Percentiles rank a stretch among this genome's conserved stretches.
Conservation (phyloP, 805 yeast genomes). For the Candida krabiensis region DNA sequence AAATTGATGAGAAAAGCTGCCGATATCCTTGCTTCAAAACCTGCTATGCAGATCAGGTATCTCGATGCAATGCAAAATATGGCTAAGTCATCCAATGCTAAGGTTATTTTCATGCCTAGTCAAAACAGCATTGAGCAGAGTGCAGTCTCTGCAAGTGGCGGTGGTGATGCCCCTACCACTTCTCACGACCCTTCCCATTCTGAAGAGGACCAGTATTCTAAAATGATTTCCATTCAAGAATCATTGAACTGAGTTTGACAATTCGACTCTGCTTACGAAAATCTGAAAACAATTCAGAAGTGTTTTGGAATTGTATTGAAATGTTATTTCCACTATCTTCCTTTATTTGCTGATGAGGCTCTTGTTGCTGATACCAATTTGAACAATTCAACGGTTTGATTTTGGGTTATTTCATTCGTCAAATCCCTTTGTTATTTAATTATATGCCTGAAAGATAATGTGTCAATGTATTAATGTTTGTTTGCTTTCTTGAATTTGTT, state of each 20-base stretch:
- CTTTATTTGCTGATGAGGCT: no score
- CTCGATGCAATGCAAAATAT: constrained; percentile 76
- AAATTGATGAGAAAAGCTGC: constrained; percentile 78
- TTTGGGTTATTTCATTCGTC: no score
- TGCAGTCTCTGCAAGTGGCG: constrained; percentile 14
- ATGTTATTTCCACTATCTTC: no score
- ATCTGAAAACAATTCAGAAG: no score
- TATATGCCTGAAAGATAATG: no score
- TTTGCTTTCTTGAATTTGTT: no score
- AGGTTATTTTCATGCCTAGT: constrained; percentile 73
- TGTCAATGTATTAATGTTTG: no score
- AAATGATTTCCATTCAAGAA: constrained; percentile 13
- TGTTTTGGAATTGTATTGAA: no score
- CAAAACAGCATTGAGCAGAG: constrained; percentile 38
- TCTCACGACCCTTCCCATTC: constrained; percentile 2
- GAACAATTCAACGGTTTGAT: no score
- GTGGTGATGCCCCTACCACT: constrained; percentile 10
- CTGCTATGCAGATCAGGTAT: constrained; percentile 78
- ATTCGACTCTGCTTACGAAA: no score
- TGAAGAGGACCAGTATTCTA: constrained; percentile 7
- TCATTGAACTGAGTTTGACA: constrained; percentile 3
- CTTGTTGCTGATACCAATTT: no score
- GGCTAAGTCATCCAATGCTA: constrained; percentile 62
- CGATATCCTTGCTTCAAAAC: constrained; percentile 68
- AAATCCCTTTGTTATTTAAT: no score